These are phyloP conservation scores for Cephalotrichum gorgonifer DNA, from an alignment of 2,329 filamentous ascomycete genomes.

Conservation along the genomic window DNA sequence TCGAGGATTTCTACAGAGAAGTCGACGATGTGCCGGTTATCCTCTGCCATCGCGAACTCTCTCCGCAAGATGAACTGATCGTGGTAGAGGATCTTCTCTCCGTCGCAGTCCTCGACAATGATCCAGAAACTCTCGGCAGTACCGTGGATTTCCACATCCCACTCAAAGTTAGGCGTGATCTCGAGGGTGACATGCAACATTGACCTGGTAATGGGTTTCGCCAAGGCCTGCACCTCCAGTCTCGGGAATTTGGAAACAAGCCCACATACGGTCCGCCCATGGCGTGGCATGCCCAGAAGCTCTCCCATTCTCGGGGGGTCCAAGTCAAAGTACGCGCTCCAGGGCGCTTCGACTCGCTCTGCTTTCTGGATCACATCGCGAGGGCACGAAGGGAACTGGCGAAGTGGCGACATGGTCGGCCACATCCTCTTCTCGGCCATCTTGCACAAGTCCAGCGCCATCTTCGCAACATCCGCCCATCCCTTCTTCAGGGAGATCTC, in stretches of 20 bases:
- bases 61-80: constrained; percentile 88
- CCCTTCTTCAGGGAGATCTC: constrained; percentile 97
- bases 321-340: constrained; percentile 89
- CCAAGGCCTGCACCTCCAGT: constrained; percentile 83
- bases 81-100: constrained; percentile 89
- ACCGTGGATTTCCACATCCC: constrained; percentile 86
- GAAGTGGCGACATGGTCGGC: constrained; percentile 93
- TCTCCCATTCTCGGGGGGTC: constrained; percentile 96
- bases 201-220: constrained; percentile 88
- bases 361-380: constrained; percentile 83
- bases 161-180: constrained; percentile 89
- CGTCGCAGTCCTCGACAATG: constrained; percentile 92
- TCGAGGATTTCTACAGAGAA: constrained; percentile 95
- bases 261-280: constrained; percentile 73
- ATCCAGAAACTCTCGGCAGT: constrained; percentile 93
- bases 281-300: constrained; percentile 79
- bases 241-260: constrained; percentile 89
- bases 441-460: constrained; percentile 88
- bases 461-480: constrained; percentile 88
- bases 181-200: constrained; percentile 85
- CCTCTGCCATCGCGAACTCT: constrained; percentile 75
- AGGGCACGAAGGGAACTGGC: constrained; percentile 78
- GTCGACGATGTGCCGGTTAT: constrained; percentile 89
- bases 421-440: constrained; percentile 99
- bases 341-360: constrained; percentile 88